Base-by-base conservation (phyloP, 164 flowering plant genomes). In the Vitis labrusca region DNA sequence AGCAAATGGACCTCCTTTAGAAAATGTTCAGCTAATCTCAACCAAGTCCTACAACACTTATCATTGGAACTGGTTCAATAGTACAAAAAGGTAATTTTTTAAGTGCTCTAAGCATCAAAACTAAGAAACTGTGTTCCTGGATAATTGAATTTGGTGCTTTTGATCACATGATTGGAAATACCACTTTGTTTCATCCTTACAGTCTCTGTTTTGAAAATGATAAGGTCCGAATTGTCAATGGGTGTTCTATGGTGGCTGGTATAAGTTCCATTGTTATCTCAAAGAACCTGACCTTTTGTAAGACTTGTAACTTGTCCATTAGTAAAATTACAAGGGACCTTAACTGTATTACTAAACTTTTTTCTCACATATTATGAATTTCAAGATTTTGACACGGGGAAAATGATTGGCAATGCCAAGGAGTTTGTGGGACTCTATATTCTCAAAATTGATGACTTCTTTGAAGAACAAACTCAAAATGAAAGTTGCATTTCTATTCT, bases 61-160 rank as follows among this genome's bases (percentile, higher is more conserved):
- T 10, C 11, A 59, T 12, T 59, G 32, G 9, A 9, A 17, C 27
- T 8, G 15, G 30, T 15, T 15, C 62, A 17, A 4, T 59, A 8
- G 62, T 32, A 17, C 62, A 59, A 17, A 59, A 59, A 59, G 62
- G 44, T 59, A 59, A 59, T 17, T 10, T 59, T 12, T 10, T 12
- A 6, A 27, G 7, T 10, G 53, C 61, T n/a, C 14, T 57, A 0
- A 67, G 17, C n/a, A 15, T 55, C 4, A 50, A 37, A 4, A 47
- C 5, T 23, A 9, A 55, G 10, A 19, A 57, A 2, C 10, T 1
- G 8, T 3, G 14, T 10, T 0, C 16, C 10, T 71, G 74, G 74
- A 64, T 71, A 6, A 23, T 71, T 4, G 68, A 71, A 30, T 55
- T 63, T 12, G 68, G 74, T 17, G 69, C 69, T 2, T 19, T 19